Percentiles rank a stretch among this genome's conserved stretches.
Conservation (phyloP, 768 basidiomycete species). For the Gloeostereum incarnatum region DNA sequence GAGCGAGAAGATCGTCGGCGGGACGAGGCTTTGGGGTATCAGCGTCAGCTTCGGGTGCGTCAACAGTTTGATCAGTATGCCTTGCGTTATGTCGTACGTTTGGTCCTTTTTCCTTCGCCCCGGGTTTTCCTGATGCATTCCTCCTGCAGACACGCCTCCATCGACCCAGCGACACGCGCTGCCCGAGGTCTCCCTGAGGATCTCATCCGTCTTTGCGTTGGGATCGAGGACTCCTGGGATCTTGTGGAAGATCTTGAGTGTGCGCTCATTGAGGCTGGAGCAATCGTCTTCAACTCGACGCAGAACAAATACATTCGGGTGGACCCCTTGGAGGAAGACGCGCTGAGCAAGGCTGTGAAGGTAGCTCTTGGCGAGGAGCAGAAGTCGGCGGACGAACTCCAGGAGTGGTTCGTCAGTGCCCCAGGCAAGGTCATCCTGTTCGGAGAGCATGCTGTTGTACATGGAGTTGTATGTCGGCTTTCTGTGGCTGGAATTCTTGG, state of each 20-base stretch:
- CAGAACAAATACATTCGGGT: slow-evolving; percentile 40
- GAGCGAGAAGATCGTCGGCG: slow-evolving; percentile 89
- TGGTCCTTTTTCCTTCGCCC: background rate
- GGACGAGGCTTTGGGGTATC: slow-evolving; percentile 92
- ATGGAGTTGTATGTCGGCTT: slow-evolving; percentile 73
- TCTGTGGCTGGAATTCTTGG: slow-evolving; percentile 6
- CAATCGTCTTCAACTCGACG: slow-evolving; percentile 53
- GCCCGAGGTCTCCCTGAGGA: slow-evolving; percentile 97
- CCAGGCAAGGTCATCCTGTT: slow-evolving; percentile 98
- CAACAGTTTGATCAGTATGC: slow-evolving; percentile 98
- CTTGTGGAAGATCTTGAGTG: slow-evolving; percentile 92
- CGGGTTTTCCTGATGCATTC: slow-evolving; percentile 1
- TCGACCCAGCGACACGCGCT: slow-evolving; percentile 92
- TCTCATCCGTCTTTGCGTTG: slow-evolving; percentile 94
- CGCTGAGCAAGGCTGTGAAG: slow-evolving; percentile 56
- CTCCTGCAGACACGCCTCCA: slow-evolving; percentile 80
- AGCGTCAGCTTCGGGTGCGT: slow-evolving; percentile 98
- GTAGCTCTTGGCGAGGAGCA: slow-evolving; percentile 32
- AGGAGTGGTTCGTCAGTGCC: slow-evolving; percentile 85
- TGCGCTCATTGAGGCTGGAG: slow-evolving; percentile 86
- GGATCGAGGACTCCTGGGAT: slow-evolving; percentile 92
- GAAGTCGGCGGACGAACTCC: slow-evolving; percentile 19
- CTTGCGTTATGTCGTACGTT: slow-evolving; percentile 98
- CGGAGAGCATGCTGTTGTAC: slow-evolving; percentile 97
- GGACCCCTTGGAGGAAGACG: slow-evolving; percentile 22